phyloP scores from a whole-genome alignment of 371 early-diverging fungal genomes.

The Batrachochytrium dendrobatidis region DNA sequence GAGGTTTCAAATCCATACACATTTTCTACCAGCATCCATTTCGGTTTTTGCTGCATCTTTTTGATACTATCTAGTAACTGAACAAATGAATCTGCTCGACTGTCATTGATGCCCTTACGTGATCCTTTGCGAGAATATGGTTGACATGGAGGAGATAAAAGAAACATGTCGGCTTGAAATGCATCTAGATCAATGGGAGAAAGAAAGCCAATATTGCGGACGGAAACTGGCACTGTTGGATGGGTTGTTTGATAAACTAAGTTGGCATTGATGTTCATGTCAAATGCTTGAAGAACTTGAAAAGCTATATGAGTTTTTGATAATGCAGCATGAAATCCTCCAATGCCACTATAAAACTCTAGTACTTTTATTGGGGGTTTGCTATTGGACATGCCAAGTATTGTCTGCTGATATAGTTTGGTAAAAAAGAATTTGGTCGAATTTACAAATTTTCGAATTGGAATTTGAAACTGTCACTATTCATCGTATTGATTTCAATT shows the following conservation, averaged over 20 bases:
- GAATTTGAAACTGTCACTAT: too few relatives aligned
- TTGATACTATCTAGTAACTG: background rate
- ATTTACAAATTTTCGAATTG: too few relatives aligned
- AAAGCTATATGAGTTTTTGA: background rate
- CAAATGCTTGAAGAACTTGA: slow-evolving; percentile 32
- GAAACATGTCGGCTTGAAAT: slow-evolving; percentile 60
- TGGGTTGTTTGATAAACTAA: slow-evolving; percentile 5
- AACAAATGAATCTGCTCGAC: background rate
- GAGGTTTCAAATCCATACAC: background rate
- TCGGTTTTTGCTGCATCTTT: background rate
- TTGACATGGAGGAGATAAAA: slow-evolving; percentile 79
- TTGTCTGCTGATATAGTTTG: too few relatives aligned
- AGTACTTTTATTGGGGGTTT: slow-evolving; percentile 10
- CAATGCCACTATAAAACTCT: slow-evolving; percentile 47
- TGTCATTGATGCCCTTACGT: background rate
- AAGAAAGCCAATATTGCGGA: slow-evolving; percentile 3
- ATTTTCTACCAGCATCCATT: background rate
- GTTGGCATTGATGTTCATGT: slow-evolving; percentile 40
- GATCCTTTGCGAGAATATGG: slow-evolving; percentile 18
- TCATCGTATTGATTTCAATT: too few relatives aligned
- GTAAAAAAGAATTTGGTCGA: too few relatives aligned
- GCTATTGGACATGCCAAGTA: slow-evolving; percentile 1
- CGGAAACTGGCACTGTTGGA: background rate
- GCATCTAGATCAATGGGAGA: slow-evolving; percentile 3
- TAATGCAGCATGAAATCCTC: slow-evolving; percentile 37